Conservation (phyloP, 129 eudicot genomes). For the Flaveria ramosissima region DNA sequence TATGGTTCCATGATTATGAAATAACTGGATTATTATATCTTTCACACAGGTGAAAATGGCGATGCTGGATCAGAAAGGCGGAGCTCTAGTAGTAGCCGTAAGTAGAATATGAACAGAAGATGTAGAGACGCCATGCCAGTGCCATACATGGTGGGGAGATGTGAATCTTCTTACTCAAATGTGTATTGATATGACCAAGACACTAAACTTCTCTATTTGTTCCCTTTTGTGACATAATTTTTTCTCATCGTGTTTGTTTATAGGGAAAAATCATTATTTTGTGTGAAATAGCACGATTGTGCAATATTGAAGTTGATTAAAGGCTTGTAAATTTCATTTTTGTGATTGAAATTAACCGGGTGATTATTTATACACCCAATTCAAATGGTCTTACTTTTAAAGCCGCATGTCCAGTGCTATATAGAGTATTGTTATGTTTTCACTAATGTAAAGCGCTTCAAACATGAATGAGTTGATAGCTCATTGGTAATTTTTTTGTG, state of each 20-base stretch:
- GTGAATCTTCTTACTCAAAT: constrained; percentile 15
- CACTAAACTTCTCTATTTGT: constrained; percentile 1
- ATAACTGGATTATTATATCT: neutral
- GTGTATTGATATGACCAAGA: constrained; percentile 40
- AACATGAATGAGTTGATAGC: too few relatives aligned
- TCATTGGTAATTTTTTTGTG: too few relatives aligned
- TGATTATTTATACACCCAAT: constrained; percentile 25
- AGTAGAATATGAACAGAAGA: constrained; percentile 19
- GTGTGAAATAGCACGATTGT: constrained; percentile 23
- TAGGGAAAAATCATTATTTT: constrained; percentile 28
- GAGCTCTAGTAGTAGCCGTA: constrained; percentile 15
- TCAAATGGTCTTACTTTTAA: constrained; percentile 6
- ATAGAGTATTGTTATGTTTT: neutral
- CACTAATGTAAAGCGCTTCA: too few relatives aligned
- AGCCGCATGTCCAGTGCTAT: neutral
- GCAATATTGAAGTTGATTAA: constrained; percentile 15
- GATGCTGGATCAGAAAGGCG: neutral
- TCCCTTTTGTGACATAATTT: constrained; percentile 21
- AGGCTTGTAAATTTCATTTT: constrained; percentile 25
- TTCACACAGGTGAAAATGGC: constrained; percentile 31
- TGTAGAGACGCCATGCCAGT: constrained; percentile 27
- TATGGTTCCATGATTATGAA: constrained; percentile 4
- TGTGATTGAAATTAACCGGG: constrained; percentile 16
- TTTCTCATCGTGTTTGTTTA: constrained; percentile 15
- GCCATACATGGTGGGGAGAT: constrained; percentile 19